phyloP scores from a whole-genome alignment of 23 red algal species.

The Cyanidiococcus yangmingshanensis region DNA sequence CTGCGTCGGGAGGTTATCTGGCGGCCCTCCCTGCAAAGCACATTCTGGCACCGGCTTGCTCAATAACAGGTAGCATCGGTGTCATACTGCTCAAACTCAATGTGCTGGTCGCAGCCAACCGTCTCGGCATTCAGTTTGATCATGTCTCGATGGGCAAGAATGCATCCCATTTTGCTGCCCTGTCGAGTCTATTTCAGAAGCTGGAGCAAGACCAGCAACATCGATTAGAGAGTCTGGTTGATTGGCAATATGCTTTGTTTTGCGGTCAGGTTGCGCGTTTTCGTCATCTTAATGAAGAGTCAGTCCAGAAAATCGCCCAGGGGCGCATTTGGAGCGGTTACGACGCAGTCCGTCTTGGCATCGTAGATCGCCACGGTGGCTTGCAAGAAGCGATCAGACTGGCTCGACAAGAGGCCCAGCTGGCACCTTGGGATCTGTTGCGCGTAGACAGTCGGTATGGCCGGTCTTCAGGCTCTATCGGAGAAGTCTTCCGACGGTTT shows the following conservation, averaged over 20 bases:
- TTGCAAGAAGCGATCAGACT: neutral
- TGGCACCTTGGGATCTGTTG: neutral
- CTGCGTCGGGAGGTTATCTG: slow-evolving; percentile 23
- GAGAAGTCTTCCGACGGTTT: neutral
- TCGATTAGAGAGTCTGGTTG: neutral
- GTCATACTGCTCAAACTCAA: neutral
- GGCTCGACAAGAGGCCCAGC: neutral
- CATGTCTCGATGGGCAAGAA: neutral
- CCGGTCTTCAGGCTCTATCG: neutral
- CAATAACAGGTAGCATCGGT: slow-evolving; percentile 17
- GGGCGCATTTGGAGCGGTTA: neutral
- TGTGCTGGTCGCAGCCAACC: neutral
- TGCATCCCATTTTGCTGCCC: neutral
- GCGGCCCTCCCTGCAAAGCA: neutral
- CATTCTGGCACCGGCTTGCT: slow-evolving; percentile 10
- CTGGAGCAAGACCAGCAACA: neutral
- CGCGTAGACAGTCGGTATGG: neutral
- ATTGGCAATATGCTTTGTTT: neutral
- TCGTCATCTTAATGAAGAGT: neutral
- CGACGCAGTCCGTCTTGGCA: neutral
- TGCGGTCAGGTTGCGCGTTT: neutral
- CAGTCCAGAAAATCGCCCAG: neutral
- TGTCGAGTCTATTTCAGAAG: neutral
- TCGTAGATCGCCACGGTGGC: neutral
- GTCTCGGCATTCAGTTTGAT: neutral